Base-by-base conservation (phyloP, 495 filamentous ascomycete genomes). In the Venustampulla echinocandica region DNA sequence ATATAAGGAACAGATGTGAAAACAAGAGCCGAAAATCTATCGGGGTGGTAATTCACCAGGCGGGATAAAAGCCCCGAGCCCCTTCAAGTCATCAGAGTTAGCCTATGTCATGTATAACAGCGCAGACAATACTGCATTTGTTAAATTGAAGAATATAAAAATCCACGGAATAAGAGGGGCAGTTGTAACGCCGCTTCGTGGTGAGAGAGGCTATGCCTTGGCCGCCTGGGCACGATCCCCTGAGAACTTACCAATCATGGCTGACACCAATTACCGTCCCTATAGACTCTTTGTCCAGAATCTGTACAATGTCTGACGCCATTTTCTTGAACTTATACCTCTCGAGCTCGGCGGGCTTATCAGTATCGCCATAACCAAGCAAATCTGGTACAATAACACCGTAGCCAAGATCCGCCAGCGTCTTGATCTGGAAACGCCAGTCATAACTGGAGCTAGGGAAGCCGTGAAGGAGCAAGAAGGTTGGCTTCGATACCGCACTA, bases 341-440 rank as follows among this genome's bases (percentile, higher is more conserved):
- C 15, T 56, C 52, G 13, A 57, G 7, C 1, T 54, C 50, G 14
- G 21, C 43, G 4, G 68, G 69, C 51, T 68, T 69, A 42, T 60
- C 58, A 6, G 64, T 65, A 7, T 56, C 67, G 6, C 69, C 67
- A 41, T 66, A 73, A 10, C 69, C 69, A 2, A 73, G 61, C 13
- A 65, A 50, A 54, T 73, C 69, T 6, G 69, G 69, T 3, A 55
- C 66, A 10, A 73, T 35, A 42, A 71, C 43, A 4, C 67, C 66
- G 44, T 64, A 69, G 18, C 69, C 69, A 17, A 37, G 23, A 27
- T 20, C 20, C 5, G 52, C 27, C 36, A 70, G 62, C 43, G 54
- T 51, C 18, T 33, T 13, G 19, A 69, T 59, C 32, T 67, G 64
- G 38, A 65, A 56, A n/a, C 59, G 53, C 69, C 69, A 73, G 49